Evolutionary conservation across 805 yeast species (phyloP).

Genomic region (Candida endomychidarum): DNA sequence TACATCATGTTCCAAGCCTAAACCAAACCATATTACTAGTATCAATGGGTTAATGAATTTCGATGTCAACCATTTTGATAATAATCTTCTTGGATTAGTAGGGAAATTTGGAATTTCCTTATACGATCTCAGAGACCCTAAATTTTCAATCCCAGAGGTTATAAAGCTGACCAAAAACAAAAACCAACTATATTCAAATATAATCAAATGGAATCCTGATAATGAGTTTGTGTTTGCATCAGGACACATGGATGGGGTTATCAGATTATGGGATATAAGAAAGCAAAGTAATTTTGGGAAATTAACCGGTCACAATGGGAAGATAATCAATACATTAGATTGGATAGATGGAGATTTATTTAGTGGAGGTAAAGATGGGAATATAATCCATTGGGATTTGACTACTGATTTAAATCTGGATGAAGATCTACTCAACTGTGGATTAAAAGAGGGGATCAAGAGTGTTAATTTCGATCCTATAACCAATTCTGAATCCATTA

Average conservation of each 20-base stretch:
- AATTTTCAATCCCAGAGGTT: constrained; percentile 33
- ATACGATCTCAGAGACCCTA: constrained; percentile 61
- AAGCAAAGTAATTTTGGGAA: constrained; percentile 52
- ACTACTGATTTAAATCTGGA: constrained; percentile 22
- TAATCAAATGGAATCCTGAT: constrained; percentile 62
- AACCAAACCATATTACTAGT: constrained; percentile 55
- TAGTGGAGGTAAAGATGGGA: constrained; percentile 65
- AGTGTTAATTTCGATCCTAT: constrained; percentile 38
- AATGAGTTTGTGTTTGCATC: constrained; percentile 66
- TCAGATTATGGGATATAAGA: constrained; percentile 77
- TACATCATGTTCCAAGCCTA: constrained; percentile 26
- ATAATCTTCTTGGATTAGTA: constrained; percentile 59
- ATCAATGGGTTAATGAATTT: constrained; percentile 52
- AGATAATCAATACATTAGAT: constrained; percentile 51
- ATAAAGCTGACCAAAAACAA: constrained; percentile 16
- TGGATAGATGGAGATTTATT: constrained; percentile 60
- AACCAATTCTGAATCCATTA: constrained; percentile 28
- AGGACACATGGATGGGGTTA: constrained; percentile 54
- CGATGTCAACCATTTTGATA: constrained; percentile 47
- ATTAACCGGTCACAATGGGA: constrained; percentile 55
- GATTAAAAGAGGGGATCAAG: constrained; percentile 46
- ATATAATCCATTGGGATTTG: constrained; percentile 66
- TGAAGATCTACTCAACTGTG: constrained; percentile 30
- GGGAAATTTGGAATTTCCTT: constrained; percentile 75
- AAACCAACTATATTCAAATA: constrained; percentile 32